Percentiles rank a stretch among this genome's conserved stretches.
Conservation (phyloP, 1,284 basidiomycete genomes). For the Cutaneotrichosporon dermatis region DNA sequence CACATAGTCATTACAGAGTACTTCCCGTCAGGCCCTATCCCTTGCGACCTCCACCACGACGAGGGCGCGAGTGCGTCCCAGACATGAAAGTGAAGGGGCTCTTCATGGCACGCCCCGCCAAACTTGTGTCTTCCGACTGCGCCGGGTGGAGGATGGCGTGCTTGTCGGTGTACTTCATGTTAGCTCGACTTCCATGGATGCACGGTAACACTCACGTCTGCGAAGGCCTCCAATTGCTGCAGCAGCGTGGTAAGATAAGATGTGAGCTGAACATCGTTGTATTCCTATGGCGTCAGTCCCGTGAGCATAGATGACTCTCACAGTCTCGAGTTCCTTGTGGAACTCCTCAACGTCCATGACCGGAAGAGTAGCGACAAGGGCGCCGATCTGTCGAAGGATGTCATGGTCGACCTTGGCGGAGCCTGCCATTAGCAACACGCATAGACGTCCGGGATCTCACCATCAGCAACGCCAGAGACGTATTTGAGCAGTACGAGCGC, state of each 20-base stretch:
- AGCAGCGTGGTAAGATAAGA: slow-evolving; percentile 82
- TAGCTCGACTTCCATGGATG: background rate
- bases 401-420: slow-evolving; percentile 67
- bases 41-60: background rate
- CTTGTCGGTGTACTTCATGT: slow-evolving; percentile 33
- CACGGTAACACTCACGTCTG: slow-evolving; percentile 63
- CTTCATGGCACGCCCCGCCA: background rate
- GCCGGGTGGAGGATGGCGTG: slow-evolving; percentile 22
- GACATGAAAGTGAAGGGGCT: background rate
- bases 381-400: slow-evolving; percentile 75
- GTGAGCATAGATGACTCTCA: slow-evolving; percentile 44
- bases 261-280: slow-evolving; percentile 89
- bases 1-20: background rate
- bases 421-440: slow-evolving; percentile 49
- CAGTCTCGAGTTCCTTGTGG: slow-evolving; percentile 77
- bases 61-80: too few species aligned
- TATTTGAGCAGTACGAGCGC: slow-evolving; percentile 79
- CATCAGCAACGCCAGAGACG: slow-evolving; percentile 66
- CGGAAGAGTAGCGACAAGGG: slow-evolving; percentile 78
- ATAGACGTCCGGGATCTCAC: slow-evolving; percentile 48
- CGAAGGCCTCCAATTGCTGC: slow-evolving; percentile 76
- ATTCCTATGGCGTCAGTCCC: slow-evolving; percentile 61
- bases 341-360: slow-evolving; percentile 74
- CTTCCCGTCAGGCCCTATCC: too few species aligned
- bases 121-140: background rate